phyloP scores from a whole-genome alignment of 1,284 basidiomycete genomes.

The Leccinum fallax region DNA sequence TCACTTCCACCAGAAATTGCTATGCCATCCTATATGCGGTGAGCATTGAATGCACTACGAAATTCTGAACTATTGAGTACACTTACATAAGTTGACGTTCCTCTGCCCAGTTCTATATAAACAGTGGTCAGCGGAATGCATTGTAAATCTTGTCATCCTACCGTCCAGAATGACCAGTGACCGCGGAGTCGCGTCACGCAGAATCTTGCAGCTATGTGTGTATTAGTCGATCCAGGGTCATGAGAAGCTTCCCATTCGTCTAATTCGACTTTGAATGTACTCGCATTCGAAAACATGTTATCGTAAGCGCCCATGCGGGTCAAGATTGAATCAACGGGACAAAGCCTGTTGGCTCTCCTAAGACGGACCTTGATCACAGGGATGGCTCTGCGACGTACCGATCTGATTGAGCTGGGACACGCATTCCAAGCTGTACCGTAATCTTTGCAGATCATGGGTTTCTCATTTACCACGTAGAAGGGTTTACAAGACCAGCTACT shows the following conservation, averaged over 20 bases:
- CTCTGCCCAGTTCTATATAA: conserved; percentile 83
- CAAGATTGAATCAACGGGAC: conserved; percentile 91
- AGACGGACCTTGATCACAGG: neutral
- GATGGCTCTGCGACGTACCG: conserved; percentile 46
- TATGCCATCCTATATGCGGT: conserved; percentile 79
- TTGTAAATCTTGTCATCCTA: conserved; percentile 38
- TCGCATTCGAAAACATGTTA: conserved; percentile 94
- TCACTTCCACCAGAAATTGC: conserved; percentile 82
- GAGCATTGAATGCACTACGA: conserved; percentile 22
- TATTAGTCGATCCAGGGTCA: neutral
- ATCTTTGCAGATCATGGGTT: conserved; percentile 56
- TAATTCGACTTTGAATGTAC: conserved; percentile 95
- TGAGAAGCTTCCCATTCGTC: conserved; percentile 79
- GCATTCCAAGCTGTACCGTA: conserved; percentile 98
- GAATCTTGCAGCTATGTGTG: conserved; percentile 76
- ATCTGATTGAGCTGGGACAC: conserved; percentile 86
- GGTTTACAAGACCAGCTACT: conserved; percentile 77
- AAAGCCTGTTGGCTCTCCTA: conserved; percentile 52
- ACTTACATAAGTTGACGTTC: conserved; percentile 82
- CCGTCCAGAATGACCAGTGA: conserved; percentile 96
- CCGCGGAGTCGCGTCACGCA: conserved; percentile 87
- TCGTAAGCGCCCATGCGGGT: conserved; percentile 99
- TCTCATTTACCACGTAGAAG: neutral
- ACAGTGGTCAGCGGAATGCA: conserved; percentile 13
- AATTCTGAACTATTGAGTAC: conserved; percentile 1